Base-by-base conservation (phyloP, 495 filamentous ascomycete species). In the Trichoderma asperelloides region DNA sequence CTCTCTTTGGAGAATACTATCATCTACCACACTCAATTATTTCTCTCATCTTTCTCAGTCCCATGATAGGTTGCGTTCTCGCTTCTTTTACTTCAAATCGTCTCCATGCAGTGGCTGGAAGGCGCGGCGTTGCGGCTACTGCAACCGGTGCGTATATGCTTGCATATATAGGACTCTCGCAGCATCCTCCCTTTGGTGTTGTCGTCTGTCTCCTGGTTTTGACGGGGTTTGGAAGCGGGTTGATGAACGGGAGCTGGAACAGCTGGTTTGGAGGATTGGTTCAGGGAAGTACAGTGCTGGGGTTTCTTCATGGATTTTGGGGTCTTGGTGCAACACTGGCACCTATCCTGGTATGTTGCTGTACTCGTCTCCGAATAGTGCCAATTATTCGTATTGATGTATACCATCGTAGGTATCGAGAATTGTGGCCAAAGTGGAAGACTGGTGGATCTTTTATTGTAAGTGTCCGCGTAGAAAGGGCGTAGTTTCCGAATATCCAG, bases 201-300 rank as follows among this genome's bases (percentile, higher is more conserved):
- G 81, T 96, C 7, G 88, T 91, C 41, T 73, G 86, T 23, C 82
- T 86, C 3, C 89, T 91, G 73, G 82, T 90, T 68, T 71, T 93
- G 33, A 77, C 86, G 2, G 92, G 92, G 0, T 86, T 90, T 63
- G 92, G 91, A 3, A 83, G 86, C 68, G 91, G 89, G 6, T 75
- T 90, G 64, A 85, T 86, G 65, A 83, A 95, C 62, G 86, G 88
- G 0, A 83, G 88, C 30, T 93, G 89, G 79, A 96, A 96, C 71
- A 88, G 91, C 2, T 96, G 91, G 80, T 86, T 90, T 66, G 91
- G 91, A 8, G 92, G 91, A 68, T 83, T 96, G 72, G 81, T 85
- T 16, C 84, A 84, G 25, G 79, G 85, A 4, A 92, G 91, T 62
- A 87, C 88, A 55, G 77, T 90, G 16, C 82, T 95, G 3, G 90